phyloP scores from a whole-genome alignment of 176 grass and related monocot genomes.

The Leersia perrieri region DNA sequence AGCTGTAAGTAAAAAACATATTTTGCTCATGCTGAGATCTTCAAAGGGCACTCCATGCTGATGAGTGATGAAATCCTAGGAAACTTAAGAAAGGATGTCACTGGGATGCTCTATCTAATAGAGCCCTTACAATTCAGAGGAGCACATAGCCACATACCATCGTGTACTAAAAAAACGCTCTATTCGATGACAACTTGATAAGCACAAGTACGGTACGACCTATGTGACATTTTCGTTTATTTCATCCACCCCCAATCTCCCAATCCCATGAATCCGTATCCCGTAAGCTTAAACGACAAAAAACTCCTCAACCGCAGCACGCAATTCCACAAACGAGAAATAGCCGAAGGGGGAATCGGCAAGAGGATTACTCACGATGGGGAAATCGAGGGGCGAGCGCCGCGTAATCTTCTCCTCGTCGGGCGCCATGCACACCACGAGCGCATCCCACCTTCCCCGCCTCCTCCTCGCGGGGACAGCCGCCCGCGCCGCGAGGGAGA shows the following conservation, averaged over 20 bases:
- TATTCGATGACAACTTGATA: background rate
- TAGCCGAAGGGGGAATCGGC: background rate
- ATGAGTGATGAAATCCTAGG: background rate
- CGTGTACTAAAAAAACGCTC: background rate
- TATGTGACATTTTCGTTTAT: background rate
- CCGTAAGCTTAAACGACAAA: background rate
- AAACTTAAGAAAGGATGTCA: background rate
- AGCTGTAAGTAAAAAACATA: background rate
- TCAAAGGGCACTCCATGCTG: background rate
- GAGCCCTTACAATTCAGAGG: background rate
- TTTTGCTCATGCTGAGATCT: background rate
- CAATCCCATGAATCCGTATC: background rate
- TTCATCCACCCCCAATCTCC: background rate
- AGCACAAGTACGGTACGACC: background rate
- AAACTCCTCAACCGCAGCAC: background rate
- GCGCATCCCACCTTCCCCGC: constrained; percentile 27
- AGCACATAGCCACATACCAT: background rate
- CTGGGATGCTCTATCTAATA: background rate
- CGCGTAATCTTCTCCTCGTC: constrained; percentile 84
- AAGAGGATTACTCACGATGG: constrained; percentile 61
- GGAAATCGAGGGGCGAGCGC: constrained; percentile 84
- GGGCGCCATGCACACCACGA: constrained; percentile 61
- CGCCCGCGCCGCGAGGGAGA: background rate
- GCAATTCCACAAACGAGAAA: background rate
- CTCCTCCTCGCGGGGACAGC: background rate